Evolutionary conservation across 2,329 filamentous ascomycete genomes (phyloP).

Genomic region (Pseudogymnoascus sp.): DNA sequence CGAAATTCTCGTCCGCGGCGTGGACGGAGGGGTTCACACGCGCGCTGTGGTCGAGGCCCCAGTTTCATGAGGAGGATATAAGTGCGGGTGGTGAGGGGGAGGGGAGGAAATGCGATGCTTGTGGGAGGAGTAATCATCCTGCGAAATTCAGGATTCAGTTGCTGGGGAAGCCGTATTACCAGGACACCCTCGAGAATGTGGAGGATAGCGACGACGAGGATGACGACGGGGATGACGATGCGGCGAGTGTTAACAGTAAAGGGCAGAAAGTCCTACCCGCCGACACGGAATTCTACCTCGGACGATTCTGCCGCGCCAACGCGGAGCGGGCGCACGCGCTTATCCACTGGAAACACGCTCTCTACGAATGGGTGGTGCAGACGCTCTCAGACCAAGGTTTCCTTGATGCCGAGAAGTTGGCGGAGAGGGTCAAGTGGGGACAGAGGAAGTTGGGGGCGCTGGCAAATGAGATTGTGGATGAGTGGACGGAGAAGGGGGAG

Average conservation of each 20-base stretch:
- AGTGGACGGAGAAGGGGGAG: slow-evolving; percentile 53
- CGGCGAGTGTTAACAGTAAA: slow-evolving; percentile 36
- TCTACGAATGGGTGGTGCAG: slow-evolving; percentile 64
- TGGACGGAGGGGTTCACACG: slow-evolving; percentile 63
- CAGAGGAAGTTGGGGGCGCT: slow-evolving; percentile 50
- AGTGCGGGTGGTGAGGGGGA: slow-evolving; percentile 34
- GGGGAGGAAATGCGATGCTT: slow-evolving; percentile 56
- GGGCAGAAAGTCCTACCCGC: slow-evolving; percentile 39
- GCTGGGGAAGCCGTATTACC: slow-evolving; percentile 57
- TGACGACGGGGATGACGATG: slow-evolving; percentile 30
- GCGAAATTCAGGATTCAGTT: slow-evolving; percentile 59
- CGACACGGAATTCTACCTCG: slow-evolving; percentile 43
- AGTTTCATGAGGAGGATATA: slow-evolving; percentile 44
- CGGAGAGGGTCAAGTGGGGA: slow-evolving; percentile 54
- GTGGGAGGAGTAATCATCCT: slow-evolving; percentile 61
- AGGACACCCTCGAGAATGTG: slow-evolving; percentile 58
- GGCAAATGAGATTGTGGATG: slow-evolving; percentile 56
- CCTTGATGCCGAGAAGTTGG: slow-evolving; percentile 48
- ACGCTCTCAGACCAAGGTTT: slow-evolving; percentile 53
- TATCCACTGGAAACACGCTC: slow-evolving; percentile 66
- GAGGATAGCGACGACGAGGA: slow-evolving; percentile 35
- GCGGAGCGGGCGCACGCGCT: slow-evolving; percentile 65
- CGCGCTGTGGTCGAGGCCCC: slow-evolving; percentile 58
- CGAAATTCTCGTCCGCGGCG: slow-evolving; percentile 63
- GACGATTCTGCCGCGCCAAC: slow-evolving; percentile 52